Evolutionary conservation across 345 rosid species (phyloP).

Genomic region (Anacardium occidentale): DNA sequence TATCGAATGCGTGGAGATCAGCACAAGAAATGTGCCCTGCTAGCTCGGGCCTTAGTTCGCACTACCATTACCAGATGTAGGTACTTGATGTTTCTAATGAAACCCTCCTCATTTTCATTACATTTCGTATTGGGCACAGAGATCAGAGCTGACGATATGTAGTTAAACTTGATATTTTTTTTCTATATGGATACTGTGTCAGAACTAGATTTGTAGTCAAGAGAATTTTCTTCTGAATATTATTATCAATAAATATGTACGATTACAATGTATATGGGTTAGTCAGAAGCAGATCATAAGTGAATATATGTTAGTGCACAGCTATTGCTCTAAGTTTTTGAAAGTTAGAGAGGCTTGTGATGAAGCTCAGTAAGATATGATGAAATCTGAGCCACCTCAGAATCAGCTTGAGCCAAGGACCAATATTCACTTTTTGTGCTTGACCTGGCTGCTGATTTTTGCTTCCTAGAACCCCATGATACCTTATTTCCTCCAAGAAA

Average conservation of each 20-base stretch:
- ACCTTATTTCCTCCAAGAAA: too few relatives aligned
- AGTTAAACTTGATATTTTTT: not conserved
- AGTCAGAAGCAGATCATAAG: not conserved
- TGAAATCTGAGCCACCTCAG: too few relatives aligned
- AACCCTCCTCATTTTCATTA: not conserved
- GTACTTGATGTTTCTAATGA: slow-evolving; percentile 16
- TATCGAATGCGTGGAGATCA: slow-evolving; percentile 47
- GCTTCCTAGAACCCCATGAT: too few relatives aligned
- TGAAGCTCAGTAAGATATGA: not conserved
- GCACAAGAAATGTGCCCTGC: slow-evolving; percentile 74
- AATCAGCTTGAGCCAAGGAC: too few relatives aligned
- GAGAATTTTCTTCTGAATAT: not conserved
- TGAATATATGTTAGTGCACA: not conserved
- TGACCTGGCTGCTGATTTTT: too few relatives aligned
- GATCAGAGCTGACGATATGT: not conserved
- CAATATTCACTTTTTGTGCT: too few relatives aligned
- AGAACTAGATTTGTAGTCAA: not conserved
- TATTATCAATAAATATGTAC: not conserved
- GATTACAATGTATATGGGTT: not conserved
- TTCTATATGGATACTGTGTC: not conserved
- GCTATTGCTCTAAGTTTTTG: not conserved
- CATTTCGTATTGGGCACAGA: not conserved
- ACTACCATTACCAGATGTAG: slow-evolving; percentile 91
- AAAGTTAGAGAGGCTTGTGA: not conserved
- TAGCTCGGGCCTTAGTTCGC: slow-evolving; percentile 82